Conservation (phyloP, 164 flowering plant species). For the Tetracentron sinense region DNA sequence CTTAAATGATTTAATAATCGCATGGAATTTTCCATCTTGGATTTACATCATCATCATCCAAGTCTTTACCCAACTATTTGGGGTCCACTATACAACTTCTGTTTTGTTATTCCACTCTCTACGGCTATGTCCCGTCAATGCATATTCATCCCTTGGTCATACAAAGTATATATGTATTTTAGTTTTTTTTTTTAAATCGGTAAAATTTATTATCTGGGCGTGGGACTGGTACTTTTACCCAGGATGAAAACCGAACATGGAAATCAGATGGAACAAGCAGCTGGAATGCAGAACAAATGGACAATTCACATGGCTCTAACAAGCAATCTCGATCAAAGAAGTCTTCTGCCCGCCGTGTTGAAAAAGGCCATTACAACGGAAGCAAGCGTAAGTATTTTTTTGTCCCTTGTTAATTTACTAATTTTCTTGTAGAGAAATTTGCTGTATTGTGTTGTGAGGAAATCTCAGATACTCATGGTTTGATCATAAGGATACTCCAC, state of each 20-base stretch:
- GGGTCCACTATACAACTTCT: neutral
- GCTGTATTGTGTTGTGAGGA: neutral
- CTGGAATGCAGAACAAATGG: slow-evolving; percentile 18
- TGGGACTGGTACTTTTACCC: slow-evolving; percentile 5
- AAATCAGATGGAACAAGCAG: slow-evolving; percentile 14
- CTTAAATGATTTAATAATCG: too few species aligned
- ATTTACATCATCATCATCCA: neutral
- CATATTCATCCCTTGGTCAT: neutral
- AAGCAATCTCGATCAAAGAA: slow-evolving; percentile 33
- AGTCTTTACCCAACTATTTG: neutral
- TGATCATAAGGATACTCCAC: too few species aligned
- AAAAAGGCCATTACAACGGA: slow-evolving; percentile 28
- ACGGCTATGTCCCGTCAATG: neutral
- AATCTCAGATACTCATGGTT: neutral
- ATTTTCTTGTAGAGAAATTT: neutral
- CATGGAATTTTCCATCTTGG: neutral
- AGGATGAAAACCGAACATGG: slow-evolving; percentile 31
- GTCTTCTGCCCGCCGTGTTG: slow-evolving; percentile 24
- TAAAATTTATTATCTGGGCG: neutral
- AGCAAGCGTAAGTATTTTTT: slow-evolving; percentile 43
- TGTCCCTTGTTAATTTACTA: neutral
- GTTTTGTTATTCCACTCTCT: neutral
- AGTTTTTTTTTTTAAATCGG: neutral
- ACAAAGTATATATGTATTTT: neutral
- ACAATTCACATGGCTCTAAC: slow-evolving; percentile 17